Evolutionary conservation across 169 alveolate species (phyloP).

Genomic region (Besnoitia besnoiti): DNA sequence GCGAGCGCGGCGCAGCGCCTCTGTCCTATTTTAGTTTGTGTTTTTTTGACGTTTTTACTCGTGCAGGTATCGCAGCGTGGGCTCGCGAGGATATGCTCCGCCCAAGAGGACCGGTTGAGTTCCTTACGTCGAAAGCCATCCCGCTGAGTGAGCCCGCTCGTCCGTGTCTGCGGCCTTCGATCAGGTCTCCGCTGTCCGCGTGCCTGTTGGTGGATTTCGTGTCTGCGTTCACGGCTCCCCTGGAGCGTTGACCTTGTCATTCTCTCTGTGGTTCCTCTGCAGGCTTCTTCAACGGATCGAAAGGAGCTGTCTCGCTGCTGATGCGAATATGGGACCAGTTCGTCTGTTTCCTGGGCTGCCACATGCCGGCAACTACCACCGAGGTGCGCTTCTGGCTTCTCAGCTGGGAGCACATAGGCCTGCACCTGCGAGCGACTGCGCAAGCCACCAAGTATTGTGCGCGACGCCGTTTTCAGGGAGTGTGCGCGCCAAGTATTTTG

Average conservation of each 20-base stretch:
- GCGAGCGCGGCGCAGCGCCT: too few relatives aligned
- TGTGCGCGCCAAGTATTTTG: too few relatives aligned
- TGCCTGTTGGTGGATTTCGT: neutral
- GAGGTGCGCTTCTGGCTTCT: slow-evolving; percentile 65
- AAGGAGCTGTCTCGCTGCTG: slow-evolving; percentile 83
- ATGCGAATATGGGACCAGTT: slow-evolving; percentile 75
- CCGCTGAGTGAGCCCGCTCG: slow-evolving; percentile 15
- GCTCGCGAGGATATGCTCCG: slow-evolving; percentile 29
- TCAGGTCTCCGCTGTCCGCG: neutral
- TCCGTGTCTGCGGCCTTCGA: neutral
- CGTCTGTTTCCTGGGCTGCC: slow-evolving; percentile 82
- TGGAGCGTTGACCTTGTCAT: too few relatives aligned
- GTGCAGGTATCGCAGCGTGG: slow-evolving; percentile 50
- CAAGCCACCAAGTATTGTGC: too few relatives aligned
- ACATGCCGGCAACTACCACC: slow-evolving; percentile 80
- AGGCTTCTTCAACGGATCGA: slow-evolving; percentile 77
- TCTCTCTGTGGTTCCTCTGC: too few relatives aligned
- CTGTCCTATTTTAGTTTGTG: too few relatives aligned
- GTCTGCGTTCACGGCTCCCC: too few relatives aligned
- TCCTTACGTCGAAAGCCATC: slow-evolving; percentile 37
- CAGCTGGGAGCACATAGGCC: neutral
- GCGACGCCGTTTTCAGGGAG: too few relatives aligned
- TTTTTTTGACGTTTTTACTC: too few relatives aligned
- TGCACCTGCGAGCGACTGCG: too few relatives aligned
- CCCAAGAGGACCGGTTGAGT: neutral